A percentile compares a stretch with the other conserved stretches of the same genome.
Evolutionary conservation across 2,329 filamentous ascomycete species (phyloP).

Genomic region (Lasiodiplodia theobromae): DNA sequence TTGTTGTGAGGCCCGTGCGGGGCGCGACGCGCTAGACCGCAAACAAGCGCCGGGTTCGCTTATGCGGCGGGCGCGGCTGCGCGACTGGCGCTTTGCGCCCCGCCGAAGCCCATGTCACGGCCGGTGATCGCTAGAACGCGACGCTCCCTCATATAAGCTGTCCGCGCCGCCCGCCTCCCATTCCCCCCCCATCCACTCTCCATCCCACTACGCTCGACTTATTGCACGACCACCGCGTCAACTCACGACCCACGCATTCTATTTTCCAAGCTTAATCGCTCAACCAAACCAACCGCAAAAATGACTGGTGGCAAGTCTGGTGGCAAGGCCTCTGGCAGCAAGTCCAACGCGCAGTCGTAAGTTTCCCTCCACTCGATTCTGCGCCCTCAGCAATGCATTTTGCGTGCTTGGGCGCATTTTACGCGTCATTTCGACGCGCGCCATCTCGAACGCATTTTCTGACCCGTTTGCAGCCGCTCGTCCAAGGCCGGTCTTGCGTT

Average conservation of each 20-base stretch:
- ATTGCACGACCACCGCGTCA: slow-evolving; percentile 21
- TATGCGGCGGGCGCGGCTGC: slow-evolving; percentile 28
- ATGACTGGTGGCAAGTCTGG: slow-evolving; percentile 99
- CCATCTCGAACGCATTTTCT: slow-evolving; percentile 43
- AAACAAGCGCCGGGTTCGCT: slow-evolving; percentile 17
- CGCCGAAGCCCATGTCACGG: slow-evolving; percentile 21
- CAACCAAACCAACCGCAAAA: slow-evolving; percentile 60
- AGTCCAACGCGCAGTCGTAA: slow-evolving; percentile 96
- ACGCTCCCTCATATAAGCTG: slow-evolving; percentile 51
- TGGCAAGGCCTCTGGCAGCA: slow-evolving; percentile 98
- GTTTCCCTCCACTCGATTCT: slow-evolving; percentile 51
- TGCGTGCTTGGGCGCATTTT: slow-evolving; percentile 23
- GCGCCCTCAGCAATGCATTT: slow-evolving; percentile 52
- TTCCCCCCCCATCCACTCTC: slow-evolving; percentile 40
- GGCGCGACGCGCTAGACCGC: slow-evolving; percentile 31
- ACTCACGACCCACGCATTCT: slow-evolving; percentile 37
- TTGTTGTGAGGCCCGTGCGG: slow-evolving; percentile 40
- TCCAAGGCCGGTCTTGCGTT: slow-evolving; percentile 99
- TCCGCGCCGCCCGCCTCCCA: slow-evolving; percentile 41
- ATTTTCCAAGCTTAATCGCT: slow-evolving; percentile 41
- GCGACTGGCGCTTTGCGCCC: slow-evolving; percentile 23
- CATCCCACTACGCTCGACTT: slow-evolving; percentile 26
- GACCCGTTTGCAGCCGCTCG: slow-evolving; percentile 75
- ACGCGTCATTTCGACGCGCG: slow-evolving; percentile 38
- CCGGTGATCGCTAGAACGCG: slow-evolving; percentile 29